Percentiles rank a stretch among this genome's conserved stretches.
Conservation (phyloP, 768 basidiomycete species). For the Candolleomyces eurysporus region DNA sequence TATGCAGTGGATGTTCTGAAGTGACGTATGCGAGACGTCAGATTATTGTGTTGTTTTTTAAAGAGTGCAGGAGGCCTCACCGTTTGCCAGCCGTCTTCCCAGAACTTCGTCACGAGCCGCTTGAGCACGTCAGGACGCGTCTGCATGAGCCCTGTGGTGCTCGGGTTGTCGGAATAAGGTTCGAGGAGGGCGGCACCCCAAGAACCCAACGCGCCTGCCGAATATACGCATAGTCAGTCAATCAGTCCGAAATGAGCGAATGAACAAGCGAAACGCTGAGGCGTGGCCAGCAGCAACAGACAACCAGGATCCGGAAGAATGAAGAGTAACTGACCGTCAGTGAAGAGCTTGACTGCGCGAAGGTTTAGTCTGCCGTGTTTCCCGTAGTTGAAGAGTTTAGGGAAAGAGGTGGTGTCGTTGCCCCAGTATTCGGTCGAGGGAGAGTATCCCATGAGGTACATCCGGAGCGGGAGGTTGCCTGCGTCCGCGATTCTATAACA, state of each 20-base stretch:
- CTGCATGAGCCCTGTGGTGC: constrained; percentile 69
- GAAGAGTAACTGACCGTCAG: constrained; percentile 55
- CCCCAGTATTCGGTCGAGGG: constrained; percentile 52
- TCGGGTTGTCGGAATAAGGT: constrained; percentile 81
- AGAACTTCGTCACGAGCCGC: constrained; percentile 58
- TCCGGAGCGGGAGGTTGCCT: neutral
- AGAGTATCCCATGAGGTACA: constrained; percentile 4
- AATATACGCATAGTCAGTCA: neutral
- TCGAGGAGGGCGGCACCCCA: constrained; percentile 77
- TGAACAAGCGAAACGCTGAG: too few species aligned
- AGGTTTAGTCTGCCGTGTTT: constrained; percentile 36
- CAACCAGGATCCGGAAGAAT: neutral
- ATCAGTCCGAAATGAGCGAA: neutral
- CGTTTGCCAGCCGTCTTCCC: constrained; percentile 78
- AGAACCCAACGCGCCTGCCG: constrained; percentile 79
- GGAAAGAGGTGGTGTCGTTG: constrained; percentile 24
- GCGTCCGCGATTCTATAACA: neutral
- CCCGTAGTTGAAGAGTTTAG: neutral
- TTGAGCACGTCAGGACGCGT: constrained; percentile 51
- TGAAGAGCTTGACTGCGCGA: constrained; percentile 70
- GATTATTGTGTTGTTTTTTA: too few species aligned
- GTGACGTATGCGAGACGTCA: too few species aligned
- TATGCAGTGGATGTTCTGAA: constrained; percentile 86
- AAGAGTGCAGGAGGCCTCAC: constrained; percentile 34
- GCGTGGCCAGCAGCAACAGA: too few species aligned